Conservation (phyloP, 2,329 filamentous ascomycete genomes). For the Paracoccidioides lutzii region DNA sequence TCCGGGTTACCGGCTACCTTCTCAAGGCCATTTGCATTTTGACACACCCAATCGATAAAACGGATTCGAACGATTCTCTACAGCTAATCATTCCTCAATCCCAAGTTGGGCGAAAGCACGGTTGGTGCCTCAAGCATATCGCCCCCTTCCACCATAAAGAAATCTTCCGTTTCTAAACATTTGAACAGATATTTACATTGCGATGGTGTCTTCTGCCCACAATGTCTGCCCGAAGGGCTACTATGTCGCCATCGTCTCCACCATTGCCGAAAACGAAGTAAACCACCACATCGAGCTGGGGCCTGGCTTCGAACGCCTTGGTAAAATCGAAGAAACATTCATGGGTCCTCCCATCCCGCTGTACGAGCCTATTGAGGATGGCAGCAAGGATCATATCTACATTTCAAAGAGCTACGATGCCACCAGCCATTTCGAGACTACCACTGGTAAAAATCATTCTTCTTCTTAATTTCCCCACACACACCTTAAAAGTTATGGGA, state of each 20-base stretch:
- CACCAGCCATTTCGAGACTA: constrained; percentile 93
- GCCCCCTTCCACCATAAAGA: background rate
- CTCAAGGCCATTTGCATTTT: constrained; percentile 95
- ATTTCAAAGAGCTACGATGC: constrained; percentile 98
- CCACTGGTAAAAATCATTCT: constrained; percentile 39
- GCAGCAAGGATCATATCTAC: constrained; percentile 80
- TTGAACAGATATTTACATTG: constrained; percentile 77
- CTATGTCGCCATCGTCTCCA: constrained; percentile 97
- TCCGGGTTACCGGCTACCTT: constrained; percentile 74
- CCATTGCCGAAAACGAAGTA: constrained; percentile 77
- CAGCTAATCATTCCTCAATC: constrained; percentile 97
- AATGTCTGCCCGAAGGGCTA: constrained; percentile 98
- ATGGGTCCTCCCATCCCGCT: constrained; percentile 86
- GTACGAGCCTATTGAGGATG: constrained; percentile 78
- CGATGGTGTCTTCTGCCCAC: constrained; percentile 87
- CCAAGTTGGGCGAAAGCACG: constrained; percentile 92
- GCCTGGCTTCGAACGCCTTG: constrained; percentile 81
- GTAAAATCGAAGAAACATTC: constrained; percentile 92
- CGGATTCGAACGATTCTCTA: constrained; percentile 73
- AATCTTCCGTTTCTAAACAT: background rate
- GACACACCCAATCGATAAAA: constrained; percentile 86
- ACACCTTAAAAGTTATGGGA: background rate
- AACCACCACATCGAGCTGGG: constrained; percentile 96
- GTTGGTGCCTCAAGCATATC: constrained; percentile 37
- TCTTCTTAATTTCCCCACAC: background rate